Base-by-base conservation (phyloP, 352 stramenopile genomes). In the Pythium insidiosum region DNA sequence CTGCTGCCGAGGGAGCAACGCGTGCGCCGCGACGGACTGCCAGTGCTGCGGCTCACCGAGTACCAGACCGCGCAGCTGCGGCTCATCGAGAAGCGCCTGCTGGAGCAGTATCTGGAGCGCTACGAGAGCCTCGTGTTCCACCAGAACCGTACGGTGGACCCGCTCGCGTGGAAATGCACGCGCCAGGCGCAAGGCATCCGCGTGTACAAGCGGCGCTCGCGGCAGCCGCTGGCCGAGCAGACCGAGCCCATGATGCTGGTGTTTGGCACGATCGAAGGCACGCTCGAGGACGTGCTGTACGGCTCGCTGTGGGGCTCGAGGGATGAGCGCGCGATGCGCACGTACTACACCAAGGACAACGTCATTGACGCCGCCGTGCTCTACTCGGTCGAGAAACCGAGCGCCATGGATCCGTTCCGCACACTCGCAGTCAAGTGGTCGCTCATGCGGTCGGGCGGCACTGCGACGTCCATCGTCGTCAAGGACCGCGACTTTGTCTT, bases 391-490 rank as follows among this genome's bases (percentile, higher is more conserved):
- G 50, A 57, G 11, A 51, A 46, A 12, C 67, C 75, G n/a, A 73
- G 58, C 0, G 46, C 50, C 10, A 38, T 42, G 18, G 58, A 88
- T 23, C 75, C 75, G 21, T 88, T 88, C 47, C 70, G 62, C 25
- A 69, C 70, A n/a, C 56, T 84, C 24, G 69, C 52, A 7, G 56
- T 88, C 45, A 85, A 84, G 49, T 88, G 72, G 75, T 54, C 54
- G 24, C 48, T 54, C 30, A 54, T 54, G 34, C 47, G 48, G 0
- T 43, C 54, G 20, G 38, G 43, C 22, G n/a, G n/a, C n/a, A n/a
- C n/a, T n/a, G 23, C 23, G 6, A 53, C 48, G 25, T 43, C 47
- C 19, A 21, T 47, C 5, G 28, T 63, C 13, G 68, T 82, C 53
- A 74, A 78, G 46, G 53, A 47, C 53, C 69, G 73, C 5, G 72